Base-by-base conservation (phyloP, 352 stramenopile genomes). In the Globisporangium nagaii region DNA sequence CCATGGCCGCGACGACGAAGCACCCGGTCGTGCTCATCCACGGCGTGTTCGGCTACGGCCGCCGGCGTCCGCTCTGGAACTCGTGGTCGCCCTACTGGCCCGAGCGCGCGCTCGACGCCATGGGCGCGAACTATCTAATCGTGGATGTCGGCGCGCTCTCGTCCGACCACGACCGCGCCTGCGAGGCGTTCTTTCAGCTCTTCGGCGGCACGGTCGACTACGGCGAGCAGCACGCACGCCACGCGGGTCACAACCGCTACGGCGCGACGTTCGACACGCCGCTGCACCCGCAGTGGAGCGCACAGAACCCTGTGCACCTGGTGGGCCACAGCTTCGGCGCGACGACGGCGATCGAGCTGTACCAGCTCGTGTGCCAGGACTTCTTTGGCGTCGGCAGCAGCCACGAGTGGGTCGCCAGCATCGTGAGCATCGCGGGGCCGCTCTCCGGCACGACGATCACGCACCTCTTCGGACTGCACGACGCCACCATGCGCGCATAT, bases 121-220 rank as follows among this genome's bases (percentile, higher is more conserved):
- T 78, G 45, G 70, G 72, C 53, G 8, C 58, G 2, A 78, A 78
- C 49, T 45, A 75, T 24, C 24, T 74, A 12, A 68, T 78, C 32
- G 60, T 63, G 15, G 63, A 75, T 22, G 63, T 78, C 37, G 69
- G 69, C 20, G 52, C 50, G 19, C 42, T 70, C 13, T 69, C 70
- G 7, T 79, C 70, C 1, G 70, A 76, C 35, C 58, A 79, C 36
- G 70, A 79, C 43, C 70, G 70, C 41, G 70, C 68, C 4, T 74
- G 64, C 37, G 70, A 79, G 41, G 30, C 51, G 6, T 79, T 79
- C 51, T 79, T 66, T 49, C 63, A 75, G 42, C 48, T 79, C 25
- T 41, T 62, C 17, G 67, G 70, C 13, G 70, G 62, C 3, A 39
- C 17, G n/a, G 59, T 70, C 17, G 62, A 70, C 48, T 42, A 42